Base-by-base conservation (phyloP, 2,329 filamentous ascomycete species). In the Talaromyces atroroseus region DNA sequence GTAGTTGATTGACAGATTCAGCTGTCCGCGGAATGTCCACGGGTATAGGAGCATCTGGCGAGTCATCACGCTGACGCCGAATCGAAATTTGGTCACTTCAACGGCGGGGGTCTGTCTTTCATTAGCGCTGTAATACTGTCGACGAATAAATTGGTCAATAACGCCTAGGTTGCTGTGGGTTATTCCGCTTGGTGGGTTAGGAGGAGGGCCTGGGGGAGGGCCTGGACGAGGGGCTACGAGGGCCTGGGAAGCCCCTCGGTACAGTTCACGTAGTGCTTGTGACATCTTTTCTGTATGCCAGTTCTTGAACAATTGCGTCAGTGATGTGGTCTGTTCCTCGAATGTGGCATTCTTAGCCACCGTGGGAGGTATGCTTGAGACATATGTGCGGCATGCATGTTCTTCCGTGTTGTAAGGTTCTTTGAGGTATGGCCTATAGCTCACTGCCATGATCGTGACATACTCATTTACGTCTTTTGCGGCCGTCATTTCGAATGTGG, bases 41-140 rank as follows among this genome's bases (percentile, higher is more conserved):
- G 52, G 52, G 46, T 62, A 62, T n/a, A 62, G 29, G 23, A 61
- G 44, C 48, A 58, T 59, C 52, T 62, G 60, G 18, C 58, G 50
- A 16, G 57, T 62, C 50, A 62, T 52, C 24, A 62, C 59, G 24
- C 49, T 58, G n/a, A 60, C 55, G 16, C 60, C 60, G 34, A 62
- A 61, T 32, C 51, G 40, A 23, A 58, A 62, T 10, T 29, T 23
- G 4, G 24, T 45, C 5, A 62, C 48, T 14, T 55, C 23, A 8
- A 61, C n/a, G 8, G 20, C 21, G 6, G 45, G 45, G 10, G 32
- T 49, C 34, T 16, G 11, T 16, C 21, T 23, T 12, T 51, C 20
- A n/a, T 29, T 8, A 21, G 6, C 10, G 1, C 23, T 20, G 18
- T 52, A 29, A 42, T 59, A 58, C 4, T 54, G 42, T 5, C 12